Evolutionary conservation across 140 eudicot genomes (phyloP), one percentile per base, ranked within the genome.

Genomic region (Cichorium intybus): DNA sequence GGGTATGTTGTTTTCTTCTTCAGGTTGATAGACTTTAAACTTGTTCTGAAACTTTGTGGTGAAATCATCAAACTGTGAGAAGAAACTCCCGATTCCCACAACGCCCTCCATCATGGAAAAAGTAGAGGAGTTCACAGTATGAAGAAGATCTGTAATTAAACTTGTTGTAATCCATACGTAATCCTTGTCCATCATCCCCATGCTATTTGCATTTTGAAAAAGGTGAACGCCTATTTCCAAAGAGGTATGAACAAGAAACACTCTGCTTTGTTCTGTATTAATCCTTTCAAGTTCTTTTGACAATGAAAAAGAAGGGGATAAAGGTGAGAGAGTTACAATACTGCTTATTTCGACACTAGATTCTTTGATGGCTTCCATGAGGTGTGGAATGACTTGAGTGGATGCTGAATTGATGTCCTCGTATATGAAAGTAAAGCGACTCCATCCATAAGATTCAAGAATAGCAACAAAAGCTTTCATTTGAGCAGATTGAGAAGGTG

Each of bases 21-120:
- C 79, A 4, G 90, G 81, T 49, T 80, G 68, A 41, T 69, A 72
- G 2, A 24, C 8, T 5, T 56, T 58, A 24, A 79, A 84, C 45
- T 26, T 77, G 6, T 27, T 46, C n/a, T 35, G 73, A 33, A 80
- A 83, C 50, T 41, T 76, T 5, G 4, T 33, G 33, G 23, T 49
- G 31, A 83, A 80, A 41, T 76, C 81, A 24, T 24, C 53, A 60
- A 68, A 77, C 11, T 15, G 8, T 29, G 52, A 26, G 41, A 73
- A 65, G 59, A 62, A 72, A 35, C 75, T 77, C 62, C 73, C 78
- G 14, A 84, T 43, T 41, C 91, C 91, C 29, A 81, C 6, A 2
- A 81, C 72, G 3, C 91, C 91, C 50, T 84, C 85, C 87, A 84
- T 81, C 18, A 62, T 57, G 18, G 66, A 63, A 60, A 81, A 71